phyloP scores from a whole-genome alignment of 441 rosid species.

The Brassica hybrid region DNA sequence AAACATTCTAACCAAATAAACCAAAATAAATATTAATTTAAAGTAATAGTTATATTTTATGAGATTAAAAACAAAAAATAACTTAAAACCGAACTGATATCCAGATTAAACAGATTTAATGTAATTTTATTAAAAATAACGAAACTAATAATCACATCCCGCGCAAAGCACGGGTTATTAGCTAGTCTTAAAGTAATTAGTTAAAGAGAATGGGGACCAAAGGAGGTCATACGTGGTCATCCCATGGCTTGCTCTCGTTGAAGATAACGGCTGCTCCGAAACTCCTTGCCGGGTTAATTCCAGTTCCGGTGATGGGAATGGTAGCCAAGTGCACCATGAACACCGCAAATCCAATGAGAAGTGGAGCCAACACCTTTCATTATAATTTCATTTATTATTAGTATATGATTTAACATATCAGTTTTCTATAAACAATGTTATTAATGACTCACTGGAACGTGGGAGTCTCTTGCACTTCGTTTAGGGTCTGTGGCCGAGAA shows the following conservation, averaged over 20 bases:
- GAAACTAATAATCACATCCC: too few species aligned
- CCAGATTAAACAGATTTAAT: too few species aligned
- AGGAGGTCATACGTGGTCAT: constrained; percentile 40
- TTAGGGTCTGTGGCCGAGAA: constrained; percentile 98
- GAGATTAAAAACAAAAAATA: too few species aligned
- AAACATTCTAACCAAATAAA: too few species aligned
- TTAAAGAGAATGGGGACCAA: too few species aligned
- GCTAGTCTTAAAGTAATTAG: too few species aligned
- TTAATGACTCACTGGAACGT: constrained; percentile 63
- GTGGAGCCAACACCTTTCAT: constrained; percentile 47
- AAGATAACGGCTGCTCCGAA: constrained; percentile 43
- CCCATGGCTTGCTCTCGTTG: constrained; percentile 45
- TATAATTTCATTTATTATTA: background rate
- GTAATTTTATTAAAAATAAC: too few species aligned
- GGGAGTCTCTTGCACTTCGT: constrained; percentile 90
- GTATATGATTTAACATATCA: background rate
- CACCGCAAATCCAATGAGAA: constrained; percentile 45
- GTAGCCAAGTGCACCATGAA: constrained; percentile 47
- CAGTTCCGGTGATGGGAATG: constrained; percentile 36
- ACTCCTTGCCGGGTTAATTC: constrained; percentile 39
- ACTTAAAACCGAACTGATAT: too few species aligned
- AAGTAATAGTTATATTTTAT: too few species aligned
- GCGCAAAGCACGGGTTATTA: too few species aligned
- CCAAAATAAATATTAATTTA: too few species aligned
- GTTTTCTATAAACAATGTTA: background rate